Conservation (phyloP, 495 filamentous ascomycete species). For the Talaromyces liani region DNA sequence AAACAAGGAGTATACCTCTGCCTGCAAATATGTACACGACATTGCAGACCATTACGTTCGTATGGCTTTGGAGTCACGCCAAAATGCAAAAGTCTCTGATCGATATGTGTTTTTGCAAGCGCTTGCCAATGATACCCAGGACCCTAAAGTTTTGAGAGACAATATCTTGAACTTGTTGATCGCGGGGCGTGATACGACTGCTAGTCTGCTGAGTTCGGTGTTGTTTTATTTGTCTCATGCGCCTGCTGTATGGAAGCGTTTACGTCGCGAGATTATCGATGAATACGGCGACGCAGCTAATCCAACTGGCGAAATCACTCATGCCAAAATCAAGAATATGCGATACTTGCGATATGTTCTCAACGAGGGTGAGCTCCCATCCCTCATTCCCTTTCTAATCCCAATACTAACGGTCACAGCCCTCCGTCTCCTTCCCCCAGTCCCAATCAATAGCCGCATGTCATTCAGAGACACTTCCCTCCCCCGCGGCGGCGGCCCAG, state of each 20-base stretch:
- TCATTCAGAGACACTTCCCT: constrained; percentile 42
- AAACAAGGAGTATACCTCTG: not conserved
- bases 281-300: not conserved
- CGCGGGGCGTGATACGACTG: not conserved
- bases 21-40: not conserved
- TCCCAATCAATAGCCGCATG: constrained; percentile 40
- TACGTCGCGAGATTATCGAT: not conserved
- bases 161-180: not conserved
- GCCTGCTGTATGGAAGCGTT: not conserved
- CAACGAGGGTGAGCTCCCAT: constrained; percentile 24
- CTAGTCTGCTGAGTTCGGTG: not conserved
- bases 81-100: not conserved
- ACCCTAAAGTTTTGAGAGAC: not conserved
- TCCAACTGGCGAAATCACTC: not conserved
- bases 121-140: not conserved
- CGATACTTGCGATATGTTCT: constrained; percentile 44
- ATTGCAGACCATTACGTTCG: not conserved
- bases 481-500: constrained; percentile 40
- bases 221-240: not conserved
- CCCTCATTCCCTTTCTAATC: too few species aligned
- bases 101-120: not conserved
- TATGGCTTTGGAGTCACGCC: not conserved
- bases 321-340: constrained; percentile 14
- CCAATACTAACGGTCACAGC: constrained; percentile 5
- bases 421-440: constrained; percentile 43